Conservation (phyloP, 441 rosid genomes). For the Populus hybrid region DNA sequence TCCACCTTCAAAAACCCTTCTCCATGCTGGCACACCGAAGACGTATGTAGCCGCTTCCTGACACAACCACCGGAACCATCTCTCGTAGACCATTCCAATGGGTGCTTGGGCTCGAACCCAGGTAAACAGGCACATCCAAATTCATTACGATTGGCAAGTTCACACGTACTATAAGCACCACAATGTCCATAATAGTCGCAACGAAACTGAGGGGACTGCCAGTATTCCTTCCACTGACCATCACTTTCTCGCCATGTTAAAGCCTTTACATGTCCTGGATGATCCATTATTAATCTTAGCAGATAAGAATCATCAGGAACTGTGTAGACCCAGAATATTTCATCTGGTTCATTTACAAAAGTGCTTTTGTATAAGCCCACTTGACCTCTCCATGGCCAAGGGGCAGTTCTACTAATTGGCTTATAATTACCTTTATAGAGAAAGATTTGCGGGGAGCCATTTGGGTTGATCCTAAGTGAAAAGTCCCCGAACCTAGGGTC, state of each 20-base stretch:
- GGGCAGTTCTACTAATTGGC: no score
- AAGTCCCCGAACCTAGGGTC: not conserved
- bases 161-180: conserved; percentile 31
- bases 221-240: conserved; percentile 20
- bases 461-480: no score
- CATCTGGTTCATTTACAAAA: no score
- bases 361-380: no score
- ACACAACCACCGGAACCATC: conserved; percentile 23
- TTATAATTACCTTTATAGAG: no score
- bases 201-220: not conserved
- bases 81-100: not conserved
- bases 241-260: conserved; percentile 17
- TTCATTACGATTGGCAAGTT: not conserved
- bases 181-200: conserved; percentile 7
- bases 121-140: conserved; percentile 34
- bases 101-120: conserved; percentile 22
- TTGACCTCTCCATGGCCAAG: no score
- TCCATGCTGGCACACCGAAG: conserved; percentile 3
- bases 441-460: no score
- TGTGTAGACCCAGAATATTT: not conserved
- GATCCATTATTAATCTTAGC: conserved; percentile 12
- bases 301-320: conserved; percentile 9
- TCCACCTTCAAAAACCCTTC: no score
- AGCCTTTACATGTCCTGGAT: not conserved
- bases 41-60: not conserved